Base-by-base conservation (phyloP, 208 protist species). In the Crithidia acanthocephali region DNA sequence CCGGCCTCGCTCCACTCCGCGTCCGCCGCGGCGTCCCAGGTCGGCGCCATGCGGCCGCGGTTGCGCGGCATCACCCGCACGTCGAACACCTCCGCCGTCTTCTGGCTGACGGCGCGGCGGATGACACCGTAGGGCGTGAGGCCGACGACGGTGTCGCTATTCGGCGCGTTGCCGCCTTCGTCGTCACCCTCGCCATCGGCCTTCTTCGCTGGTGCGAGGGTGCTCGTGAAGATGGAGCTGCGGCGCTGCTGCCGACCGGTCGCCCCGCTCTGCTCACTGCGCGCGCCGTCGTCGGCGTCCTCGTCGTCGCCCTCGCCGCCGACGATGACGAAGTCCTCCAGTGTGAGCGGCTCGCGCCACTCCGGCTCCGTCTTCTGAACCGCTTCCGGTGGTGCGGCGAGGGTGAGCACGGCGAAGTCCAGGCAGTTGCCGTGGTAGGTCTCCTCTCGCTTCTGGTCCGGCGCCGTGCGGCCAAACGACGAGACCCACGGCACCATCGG, bases 1-100 rank as follows among this genome's bases (percentile, higher is more conserved):
- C 44, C 53, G 5, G 45, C 55, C 40, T 45, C 66, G 55, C 18
- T 66, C 57, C 42, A 40, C 42, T 28, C 57, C 45, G 58, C 59
- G 7, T 68, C 27, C 10, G 58, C n/a, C 9, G 47, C 48, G 44
- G 64, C 55, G 22, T 59, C 50, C 40, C 61, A 75, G 28, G 64
- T 52, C 22, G 85, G 87, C 8, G 79, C 66, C 68, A 96, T 72
- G 63, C 72, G 76, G 32, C 82, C 83, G 18, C 79, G 67, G 73
- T 84, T 84, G 40, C 87, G 79, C 45, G 91, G 87, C 45, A 94
- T 74, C 18, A 94, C 85, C 32, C 83, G 86, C 22, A 94, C 86
- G 68, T 96, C 91, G 74, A 91, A 96, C 48, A 94, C 76, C 75
- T 93, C 81, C 15, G 59, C 72, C n/a, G 82, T 93, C 40, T 72